phyloP scores from a whole-genome alignment of 176 grass and related monocot genomes.

The Oryza rufipogon region DNA sequence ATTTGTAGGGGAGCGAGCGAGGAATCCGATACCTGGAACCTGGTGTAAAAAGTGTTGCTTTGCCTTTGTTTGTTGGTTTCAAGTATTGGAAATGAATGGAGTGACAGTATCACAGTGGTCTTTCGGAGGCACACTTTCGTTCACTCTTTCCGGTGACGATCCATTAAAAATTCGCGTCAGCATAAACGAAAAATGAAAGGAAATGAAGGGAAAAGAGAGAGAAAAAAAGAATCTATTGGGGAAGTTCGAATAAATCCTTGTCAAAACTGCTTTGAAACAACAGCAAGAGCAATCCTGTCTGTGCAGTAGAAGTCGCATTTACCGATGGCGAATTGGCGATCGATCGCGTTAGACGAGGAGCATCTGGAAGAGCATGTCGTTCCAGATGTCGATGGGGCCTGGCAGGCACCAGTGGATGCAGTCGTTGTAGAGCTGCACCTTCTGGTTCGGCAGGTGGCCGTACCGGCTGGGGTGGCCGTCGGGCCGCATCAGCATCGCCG shows the following conservation, averaged over 20 bases:
- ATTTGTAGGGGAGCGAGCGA: not conserved
- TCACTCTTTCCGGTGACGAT: slow-evolving; percentile 14
- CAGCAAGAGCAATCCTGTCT: slow-evolving; percentile 20
- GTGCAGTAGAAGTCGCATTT: slow-evolving; percentile 28
- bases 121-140: not conserved
- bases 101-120: not conserved
- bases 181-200: not conserved
- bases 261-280: slow-evolving; percentile 41
- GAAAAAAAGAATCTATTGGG: not conserved
- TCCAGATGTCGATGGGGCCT: slow-evolving; percentile 74
- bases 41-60: not conserved
- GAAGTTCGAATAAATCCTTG: not conserved
- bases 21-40: slow-evolving; percentile 21
- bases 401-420: slow-evolving; percentile 88
- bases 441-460: slow-evolving; percentile 61
- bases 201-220: not conserved
- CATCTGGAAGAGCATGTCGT: slow-evolving; percentile 80
- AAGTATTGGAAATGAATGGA: not conserved
- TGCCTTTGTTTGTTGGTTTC: not conserved
- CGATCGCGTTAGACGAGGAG: slow-evolving; percentile 22
- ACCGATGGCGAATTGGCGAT: not conserved
- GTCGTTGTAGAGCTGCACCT: slow-evolving; percentile 72
- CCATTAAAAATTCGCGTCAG: slow-evolving; percentile 9
- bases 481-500: slow-evolving; percentile 71
- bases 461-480: slow-evolving; percentile 81